These are phyloP conservation scores for Diaporthe sp. DNA, from an alignment of 2,329 filamentous ascomycete species.

Conservation along the genomic window DNA sequence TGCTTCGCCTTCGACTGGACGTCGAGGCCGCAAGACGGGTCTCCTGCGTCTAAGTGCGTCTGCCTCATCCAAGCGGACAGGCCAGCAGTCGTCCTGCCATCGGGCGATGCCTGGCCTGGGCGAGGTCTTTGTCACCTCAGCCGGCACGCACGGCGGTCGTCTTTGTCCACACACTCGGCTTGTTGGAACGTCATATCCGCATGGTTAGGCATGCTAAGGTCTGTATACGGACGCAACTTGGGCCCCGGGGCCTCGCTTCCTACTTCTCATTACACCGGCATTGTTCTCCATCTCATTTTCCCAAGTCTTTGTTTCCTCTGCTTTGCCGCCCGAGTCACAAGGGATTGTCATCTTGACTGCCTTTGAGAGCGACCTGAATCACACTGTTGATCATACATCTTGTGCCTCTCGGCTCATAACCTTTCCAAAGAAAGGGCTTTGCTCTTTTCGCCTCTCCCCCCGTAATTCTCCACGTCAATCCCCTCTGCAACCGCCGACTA, in stretches of 20 bases:
- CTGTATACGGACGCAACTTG: neutral
- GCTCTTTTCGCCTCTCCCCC: slow-evolving; percentile 14
- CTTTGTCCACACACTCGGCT: slow-evolving; percentile 27
- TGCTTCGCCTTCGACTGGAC: slow-evolving; percentile 27
- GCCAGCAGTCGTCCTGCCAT: slow-evolving; percentile 27
- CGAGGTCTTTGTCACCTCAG: slow-evolving; percentile 34
- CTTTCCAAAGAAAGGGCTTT: slow-evolving; percentile 16
- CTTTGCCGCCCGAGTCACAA: slow-evolving; percentile 30
- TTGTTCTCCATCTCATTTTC: slow-evolving; percentile 23
- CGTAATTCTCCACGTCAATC: slow-evolving; percentile 29
- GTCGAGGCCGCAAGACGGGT: slow-evolving; percentile 19
- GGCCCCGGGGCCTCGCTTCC: slow-evolving; percentile 1
- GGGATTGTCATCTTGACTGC: slow-evolving; percentile 31
- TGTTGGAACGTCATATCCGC: slow-evolving; percentile 35
- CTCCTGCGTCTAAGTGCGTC: slow-evolving; percentile 30
- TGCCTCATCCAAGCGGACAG: slow-evolving; percentile 27
- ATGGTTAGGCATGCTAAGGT: slow-evolving; percentile 1
- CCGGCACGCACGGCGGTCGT: slow-evolving; percentile 10
- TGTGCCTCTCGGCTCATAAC: slow-evolving; percentile 29
- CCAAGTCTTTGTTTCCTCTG: slow-evolving; percentile 30
- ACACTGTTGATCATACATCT: slow-evolving; percentile 33
- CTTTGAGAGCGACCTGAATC: slow-evolving; percentile 20
- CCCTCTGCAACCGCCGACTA: slow-evolving; percentile 19
- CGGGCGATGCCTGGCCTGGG: slow-evolving; percentile 25
- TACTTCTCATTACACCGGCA: slow-evolving; percentile 20